Base-by-base conservation (phyloP, 2,329 filamentous ascomycete genomes). In the Exophiala sp. region DNA sequence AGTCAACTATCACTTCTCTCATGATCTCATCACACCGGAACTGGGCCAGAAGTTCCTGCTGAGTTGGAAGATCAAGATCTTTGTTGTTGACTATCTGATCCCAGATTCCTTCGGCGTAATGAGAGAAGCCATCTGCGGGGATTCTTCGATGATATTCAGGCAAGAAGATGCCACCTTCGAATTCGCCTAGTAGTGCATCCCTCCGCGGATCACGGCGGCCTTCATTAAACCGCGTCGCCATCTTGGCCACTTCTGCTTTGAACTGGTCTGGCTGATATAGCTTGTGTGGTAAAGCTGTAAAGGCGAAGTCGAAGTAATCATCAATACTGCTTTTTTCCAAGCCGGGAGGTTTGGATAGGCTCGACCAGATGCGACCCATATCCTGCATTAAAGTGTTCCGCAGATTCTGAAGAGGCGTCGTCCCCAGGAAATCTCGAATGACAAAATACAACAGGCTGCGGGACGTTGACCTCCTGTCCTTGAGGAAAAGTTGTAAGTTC, bases 81-180 rank as follows among this genome's bases (percentile, higher is more conserved):
- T 98, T 98, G 77, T 98, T 98, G 74, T 91, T 86, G 62, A 95
- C 90, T 65, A 98, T 98, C 70, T 97, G 91, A 63, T 97, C 90
- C 93, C 93, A 98, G 38, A 98, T 82, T 34, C 90, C 88, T 65
- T 93, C 83, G 0, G 93, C 90, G 62, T 98, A 98, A 52, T 89
- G 78, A 0, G 91, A 87, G 65, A 97, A 93, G n/a, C 93, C 93
- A 67, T 98, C 93, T 8, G 93, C 93, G 9, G 93, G 93, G 57
- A 98, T 98, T 50, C 93, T 80, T 54, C 93, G 80, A 70, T 98
- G 93, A 66, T 98, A 98, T 62, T 96, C 90, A 18, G 93, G 85
- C 37, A 97, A 72, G 65, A 98, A 93, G 3, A 98, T 79, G 3
- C 86, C 86, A 11, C 86, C 87, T 41, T 86, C 80, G 1, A 85